A percentile compares a stretch with the other conserved stretches of the same genome.
Conservation (phyloP, 2,329 filamentous ascomycete species). For the Alternaria gaisen region DNA sequence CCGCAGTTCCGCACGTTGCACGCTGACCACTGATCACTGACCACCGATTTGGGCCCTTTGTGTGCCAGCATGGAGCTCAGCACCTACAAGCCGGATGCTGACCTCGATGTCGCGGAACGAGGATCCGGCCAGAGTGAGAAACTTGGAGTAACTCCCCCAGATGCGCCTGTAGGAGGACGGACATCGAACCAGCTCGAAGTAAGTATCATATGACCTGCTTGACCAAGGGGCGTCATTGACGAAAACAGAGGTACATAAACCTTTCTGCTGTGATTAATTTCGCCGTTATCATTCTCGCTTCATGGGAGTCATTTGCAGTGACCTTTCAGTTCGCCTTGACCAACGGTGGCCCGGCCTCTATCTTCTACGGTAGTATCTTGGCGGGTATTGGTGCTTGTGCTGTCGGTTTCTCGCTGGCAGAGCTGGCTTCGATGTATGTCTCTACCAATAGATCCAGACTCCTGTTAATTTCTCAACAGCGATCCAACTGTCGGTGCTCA, state of each 20-base stretch:
- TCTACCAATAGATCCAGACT: too few relatives aligned
- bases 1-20: not conserved
- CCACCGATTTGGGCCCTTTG: not conserved
- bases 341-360: constrained; percentile 43
- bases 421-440: constrained; percentile 44
- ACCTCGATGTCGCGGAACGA: constrained; percentile 25
- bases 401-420: constrained; percentile 44
- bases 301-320: constrained; percentile 39
- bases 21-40: not conserved
- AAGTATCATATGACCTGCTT: not conserved
- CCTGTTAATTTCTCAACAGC: constrained; percentile 16
- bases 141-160: constrained; percentile 1
- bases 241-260: constrained; percentile 38
- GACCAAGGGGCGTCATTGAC: not conserved
- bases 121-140: constrained; percentile 22
- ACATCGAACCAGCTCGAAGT: constrained; percentile 21
- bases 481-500: constrained; percentile 46
- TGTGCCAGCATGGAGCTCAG: constrained; percentile 22
- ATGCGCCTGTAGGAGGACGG: constrained; percentile 5
- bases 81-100: constrained; percentile 19
- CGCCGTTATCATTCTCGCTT: constrained; percentile 33
- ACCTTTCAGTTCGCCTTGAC: constrained; percentile 38
- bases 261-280: constrained; percentile 36
- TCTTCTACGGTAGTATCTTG: constrained; percentile 42
- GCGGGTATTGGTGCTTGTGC: constrained; percentile 38